Evolutionary conservation across 1,139 yeast species (phyloP), one percentile per base, ranked within the genome.

Genomic region (Yamadazyma oceani): DNA sequence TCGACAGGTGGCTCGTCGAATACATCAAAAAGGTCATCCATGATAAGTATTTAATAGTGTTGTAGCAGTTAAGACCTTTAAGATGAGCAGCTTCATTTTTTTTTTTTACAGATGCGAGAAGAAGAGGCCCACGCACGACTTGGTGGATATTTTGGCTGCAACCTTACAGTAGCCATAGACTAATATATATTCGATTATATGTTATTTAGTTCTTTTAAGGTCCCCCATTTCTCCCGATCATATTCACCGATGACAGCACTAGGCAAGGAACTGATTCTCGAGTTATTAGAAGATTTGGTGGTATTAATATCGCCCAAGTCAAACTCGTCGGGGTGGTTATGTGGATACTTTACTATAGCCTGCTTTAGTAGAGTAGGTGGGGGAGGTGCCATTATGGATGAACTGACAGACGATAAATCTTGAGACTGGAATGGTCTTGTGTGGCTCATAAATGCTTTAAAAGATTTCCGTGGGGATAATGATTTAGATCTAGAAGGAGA

Each of bases 11-110:
- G 63, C 58, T 82, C 89, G 37, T 75, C 75, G 54, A 83, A 83
- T 41, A 83, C 88, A 46, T 75, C 85, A 54, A 83, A 83, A 43
- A 83, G 70, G 50, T 82, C 87, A 55, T 80, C 74, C 67, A 48
- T 48, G 13, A 12, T 26, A 5, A 16, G 4, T 4, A 10, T 26
- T 26, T 13, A 5, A 11, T 5, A 5, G 11, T 24, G 6, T 24
- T 24, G 8, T 6, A 10, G n/a, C 6, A 6, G 26, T 6, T 5
- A 24, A 11, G 26, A 24, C 13, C 13, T 6, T 24, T 5, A 12
- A 24, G 26, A 24, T 24, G 26, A 24, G 26, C 26, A 24, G 5
- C 13, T 5, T 6, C 23, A 21, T 10, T 12, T 24, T 24, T 19
- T 19, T 19, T 19, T 19, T 8, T 19, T 8, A 19, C 21, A n/a